Evolutionary conservation across 345 rosid genomes (phyloP).

Genomic region (Litchi chinensis): DNA sequence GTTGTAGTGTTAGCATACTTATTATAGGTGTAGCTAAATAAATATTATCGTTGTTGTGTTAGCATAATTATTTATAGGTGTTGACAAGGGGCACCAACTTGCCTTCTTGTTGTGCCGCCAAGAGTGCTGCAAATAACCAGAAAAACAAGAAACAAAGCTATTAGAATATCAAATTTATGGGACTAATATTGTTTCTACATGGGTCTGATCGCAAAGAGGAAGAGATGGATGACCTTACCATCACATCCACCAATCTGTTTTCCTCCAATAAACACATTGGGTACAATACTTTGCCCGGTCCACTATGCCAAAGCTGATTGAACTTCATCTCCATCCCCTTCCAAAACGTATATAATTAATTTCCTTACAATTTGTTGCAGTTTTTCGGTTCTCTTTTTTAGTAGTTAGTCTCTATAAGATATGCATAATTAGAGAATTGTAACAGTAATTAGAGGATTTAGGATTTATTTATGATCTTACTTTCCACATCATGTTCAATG

Average conservation of each 20-base stretch:
- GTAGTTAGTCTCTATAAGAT: background rate
- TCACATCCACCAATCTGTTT: constrained; percentile 70
- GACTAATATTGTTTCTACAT: background rate
- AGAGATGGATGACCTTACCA: constrained; percentile 32
- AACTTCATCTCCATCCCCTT: constrained; percentile 48
- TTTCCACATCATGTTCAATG: constrained; percentile 47
- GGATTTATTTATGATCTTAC: constrained; percentile 25
- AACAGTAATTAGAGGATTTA: too few species aligned
- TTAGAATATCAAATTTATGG: background rate
- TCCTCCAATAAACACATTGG: constrained; percentile 67
- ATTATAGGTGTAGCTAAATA: too few species aligned
- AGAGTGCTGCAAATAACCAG: constrained; percentile 40
- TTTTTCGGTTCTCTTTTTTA: too few species aligned
- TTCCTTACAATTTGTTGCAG: background rate
- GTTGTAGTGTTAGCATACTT: too few species aligned
- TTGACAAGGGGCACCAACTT: constrained; percentile 54
- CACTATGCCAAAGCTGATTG: constrained; percentile 56
- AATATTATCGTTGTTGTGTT: too few species aligned
- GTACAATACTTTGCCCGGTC: constrained; percentile 65
- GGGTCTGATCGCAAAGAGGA: background rate
- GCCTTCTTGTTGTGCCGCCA: constrained; percentile 53
- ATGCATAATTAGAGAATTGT: too few species aligned
- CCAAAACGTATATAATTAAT: background rate
- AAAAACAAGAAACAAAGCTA: background rate
- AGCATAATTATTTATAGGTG: too few species aligned